Conservation (phyloP, 345 rosid species). For the Euphorbia pulcherrima region DNA sequence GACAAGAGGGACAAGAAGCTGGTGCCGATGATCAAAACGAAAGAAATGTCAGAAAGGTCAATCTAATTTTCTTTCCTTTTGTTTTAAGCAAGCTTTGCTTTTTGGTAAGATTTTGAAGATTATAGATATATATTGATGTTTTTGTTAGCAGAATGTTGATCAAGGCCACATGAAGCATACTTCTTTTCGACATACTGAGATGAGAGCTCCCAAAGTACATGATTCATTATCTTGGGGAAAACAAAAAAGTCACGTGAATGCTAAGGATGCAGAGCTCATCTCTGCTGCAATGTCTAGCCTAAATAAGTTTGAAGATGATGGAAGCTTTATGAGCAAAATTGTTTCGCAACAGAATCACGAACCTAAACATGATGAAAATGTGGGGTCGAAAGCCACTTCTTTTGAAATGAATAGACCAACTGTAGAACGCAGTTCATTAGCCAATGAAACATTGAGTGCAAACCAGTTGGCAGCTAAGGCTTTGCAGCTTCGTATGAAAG, state of each 20-base stretch:
- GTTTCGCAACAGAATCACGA: slow-evolving; percentile 35
- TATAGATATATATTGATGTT: slow-evolving; percentile 2
- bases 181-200: slow-evolving; percentile 47
- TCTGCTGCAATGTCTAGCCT: slow-evolving; percentile 55
- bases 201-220: slow-evolving; percentile 66
- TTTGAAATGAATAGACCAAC: slow-evolving; percentile 20
- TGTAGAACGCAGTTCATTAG: slow-evolving; percentile 25
- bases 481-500: slow-evolving; percentile 79
- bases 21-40: slow-evolving; percentile 30
- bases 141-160: slow-evolving; percentile 31
- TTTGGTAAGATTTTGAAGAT: not conserved
- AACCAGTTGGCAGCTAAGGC: slow-evolving; percentile 91
- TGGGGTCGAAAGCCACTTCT: slow-evolving; percentile 18
- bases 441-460: slow-evolving; percentile 47
- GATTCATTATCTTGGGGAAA: slow-evolving; percentile 77
- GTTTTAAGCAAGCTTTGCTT: not conserved
- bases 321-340: slow-evolving; percentile 63
- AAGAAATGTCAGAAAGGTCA: slow-evolving; percentile 46
- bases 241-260: slow-evolving; percentile 39
- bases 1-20: slow-evolving; percentile 29
- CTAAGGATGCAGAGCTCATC: slow-evolving; percentile 48
- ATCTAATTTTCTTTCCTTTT: not conserved
- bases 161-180: slow-evolving; percentile 63
- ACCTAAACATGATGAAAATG: slow-evolving; percentile 27
- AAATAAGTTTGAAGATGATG: slow-evolving; percentile 73